Evolutionary conservation across 352 stramenopile genomes (phyloP), one percentile per base, ranked within the genome.

Genomic region (Phytophthora ohioensis): DNA sequence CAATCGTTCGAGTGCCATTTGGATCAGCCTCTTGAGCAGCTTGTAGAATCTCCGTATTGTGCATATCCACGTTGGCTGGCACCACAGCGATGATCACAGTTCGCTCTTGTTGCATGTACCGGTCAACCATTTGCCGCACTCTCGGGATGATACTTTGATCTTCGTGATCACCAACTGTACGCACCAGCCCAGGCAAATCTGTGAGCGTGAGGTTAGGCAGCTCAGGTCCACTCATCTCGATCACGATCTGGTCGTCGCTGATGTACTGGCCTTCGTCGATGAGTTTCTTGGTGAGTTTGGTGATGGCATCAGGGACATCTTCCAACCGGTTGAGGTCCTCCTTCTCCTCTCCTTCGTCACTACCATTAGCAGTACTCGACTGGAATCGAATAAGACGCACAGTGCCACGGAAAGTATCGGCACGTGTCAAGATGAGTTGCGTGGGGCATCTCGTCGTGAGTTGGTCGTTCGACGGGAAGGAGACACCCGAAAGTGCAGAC

Each of bases 401-500:
- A n/a, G 55, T 77, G 9, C 85, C 88, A 32, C 64, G 69, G 67
- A 86, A 87, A 38, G 10, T 57, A 0, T 70, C 57, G 27, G 63
- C 64, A 62, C 81, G 62, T 27, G 69, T 81, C 67, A 97, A 85
- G 41, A 93, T 78, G 21, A 95, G 72, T 47, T 91, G 84, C 17
- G 89, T 90, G 4, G 88, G 90, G 49, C 90, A 97, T 45, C 87
- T 84, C 45, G 88, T 97, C 12, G 88, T 93, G 43, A 95, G 76
- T 55, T 91, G 80, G 51, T 84, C 81, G 7, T 84, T 88, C 12
- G 87, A 89, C 39, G 91, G 89, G 72, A 97, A 97, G 34, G 87
- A 80, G 15, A 97, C 69, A 7, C 87, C 87, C 9, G 82, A 94
- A 10, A 97, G 73, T 27, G 91, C 85, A 21, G 94, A 93, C 2